Conservation (phyloP, 805 yeast species). For the Clavispora phyllophila region DNA sequence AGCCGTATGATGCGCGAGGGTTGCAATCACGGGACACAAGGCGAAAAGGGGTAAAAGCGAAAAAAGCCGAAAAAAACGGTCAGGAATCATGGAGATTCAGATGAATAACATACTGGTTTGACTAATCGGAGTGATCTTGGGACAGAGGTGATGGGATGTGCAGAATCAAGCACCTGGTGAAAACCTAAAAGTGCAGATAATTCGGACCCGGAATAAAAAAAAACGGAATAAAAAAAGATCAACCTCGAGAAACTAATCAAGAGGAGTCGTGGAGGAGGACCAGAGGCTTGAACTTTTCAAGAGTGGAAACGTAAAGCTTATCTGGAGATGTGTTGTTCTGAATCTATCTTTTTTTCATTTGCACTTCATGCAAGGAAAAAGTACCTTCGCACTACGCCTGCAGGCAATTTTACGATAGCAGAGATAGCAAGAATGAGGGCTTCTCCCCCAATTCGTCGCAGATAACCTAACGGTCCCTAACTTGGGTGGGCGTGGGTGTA, state of each 20-base stretch:
- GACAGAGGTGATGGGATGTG: background rate
- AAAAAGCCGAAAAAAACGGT: background rate
- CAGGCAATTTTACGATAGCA: background rate
- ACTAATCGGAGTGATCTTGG: background rate
- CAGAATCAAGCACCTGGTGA: background rate
- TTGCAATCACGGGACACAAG: background rate
- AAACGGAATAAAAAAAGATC: slow-evolving; percentile 2
- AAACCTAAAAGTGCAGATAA: background rate
- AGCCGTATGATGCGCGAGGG: background rate
- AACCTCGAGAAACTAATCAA: slow-evolving; percentile 18
- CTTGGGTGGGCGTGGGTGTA: background rate
- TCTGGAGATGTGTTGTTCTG: slow-evolving; percentile 3
- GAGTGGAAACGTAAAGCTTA: background rate
- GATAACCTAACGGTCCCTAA: background rate
- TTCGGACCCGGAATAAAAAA: background rate
- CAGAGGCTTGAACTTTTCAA: background rate
- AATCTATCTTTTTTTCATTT: slow-evolving; percentile 6
- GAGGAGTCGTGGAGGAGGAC: slow-evolving; percentile 5
- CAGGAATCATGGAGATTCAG: background rate
- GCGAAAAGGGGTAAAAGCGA: background rate
- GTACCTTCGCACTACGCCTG: slow-evolving; percentile 7
- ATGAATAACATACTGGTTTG: background rate
- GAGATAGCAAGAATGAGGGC: slow-evolving; percentile 2
- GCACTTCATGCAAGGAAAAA: slow-evolving; percentile 7
- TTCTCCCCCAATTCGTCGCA: background rate